Base-by-base conservation (phyloP, 1,284 basidiomycete genomes). In the Ceratobasidium papillatum region DNA sequence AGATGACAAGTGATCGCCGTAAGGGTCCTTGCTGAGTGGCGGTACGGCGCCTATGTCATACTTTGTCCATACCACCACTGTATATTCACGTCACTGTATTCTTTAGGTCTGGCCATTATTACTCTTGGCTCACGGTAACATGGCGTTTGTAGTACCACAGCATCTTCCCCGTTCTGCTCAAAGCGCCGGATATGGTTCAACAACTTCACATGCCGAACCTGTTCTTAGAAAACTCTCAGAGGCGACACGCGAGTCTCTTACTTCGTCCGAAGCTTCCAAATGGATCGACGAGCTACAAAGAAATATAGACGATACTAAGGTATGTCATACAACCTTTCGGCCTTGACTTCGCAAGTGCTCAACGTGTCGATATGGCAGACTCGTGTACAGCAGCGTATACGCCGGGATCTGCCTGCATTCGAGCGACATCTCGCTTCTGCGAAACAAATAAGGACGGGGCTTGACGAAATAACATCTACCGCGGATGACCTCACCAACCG, bases 201-300 rank as follows among this genome's bases (percentile, higher is more conserved):
- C 66, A 25, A 71, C 69, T 32, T 76, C 75, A 1, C 58, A 75
- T 74, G 71, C 72, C 12, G 74, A 77, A 36, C 71, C 76, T 74
- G 87, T 94, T 38, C 85, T 94, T 56, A 85, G 86, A 56, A 91
- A 88, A 80, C 85, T 94, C 61, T 90, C 91, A 75, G 85, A 87
- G 43, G 87, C 88, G 5, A 86, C 87, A 3, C 81, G 83, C 74
- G 84, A 88, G 77, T 84, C 88, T 0, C 81, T 94, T 45, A 88
- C 85, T 76, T 86, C 91, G 43, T 79, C 84, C 27, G 79, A 90
- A 56, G 90, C 90, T 14, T 83, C 86, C 32, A 88, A 87, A 77
- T 94, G 92, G 92, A 83, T 92, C 38, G 79, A 82, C 0, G 91
- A 94, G 79, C 84, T 94, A 30, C 88, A 93, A 78, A 85, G 87